Base-by-base conservation (phyloP, 2,329 filamentous ascomycete genomes). In the Trichoderma endophyticum region DNA sequence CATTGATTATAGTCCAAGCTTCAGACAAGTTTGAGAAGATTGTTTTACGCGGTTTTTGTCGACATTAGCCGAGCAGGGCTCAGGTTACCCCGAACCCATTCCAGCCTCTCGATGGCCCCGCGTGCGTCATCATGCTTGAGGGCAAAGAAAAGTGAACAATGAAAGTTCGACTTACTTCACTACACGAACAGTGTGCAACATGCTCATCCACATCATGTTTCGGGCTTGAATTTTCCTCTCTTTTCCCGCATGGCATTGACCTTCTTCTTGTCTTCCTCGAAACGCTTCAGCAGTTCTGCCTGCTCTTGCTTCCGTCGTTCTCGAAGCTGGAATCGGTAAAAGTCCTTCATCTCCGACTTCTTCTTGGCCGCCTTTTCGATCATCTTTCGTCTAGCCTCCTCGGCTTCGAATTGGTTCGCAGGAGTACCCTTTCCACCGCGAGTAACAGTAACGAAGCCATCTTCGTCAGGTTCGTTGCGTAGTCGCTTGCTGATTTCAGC, bases 381-480 rank as follows among this genome's bases (percentile, higher is more conserved):
- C 84, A 90, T 87, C 80, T 86, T 87, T 77, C 83, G 84, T 73
- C 82, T 83, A 61, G 86, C 86, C 76, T 89, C 88, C 77, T 90
- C 88, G 54, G 90, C 89, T 77, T 92, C 94, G 76, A 91, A 91
- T 73, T 90, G 87, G 70, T 91, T 88, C 2, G 93, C 94, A 1
- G 93, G 90, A n/a, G 91, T 92, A 7, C 86, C 86, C 72, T 91
- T 86, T 51, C 93, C 92, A 30, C 94, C 94, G 70, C 93, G 88
- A 1, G 91, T 92, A 28, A 99, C 96, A 4, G 95, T 98, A 63
- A 98, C 88, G 80, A 99, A 99, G 2, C 96, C 96, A 81, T 99
- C 96, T 78, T 94, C 95, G 80, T 99, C 96, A 0, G 95, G 94
- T 77, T 94, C 91, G 76, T 92, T 91, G 73, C 93, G 90, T 73